phyloP scores from a whole-genome alignment of 164 flowering plant species.

The Saururus chinensis region DNA sequence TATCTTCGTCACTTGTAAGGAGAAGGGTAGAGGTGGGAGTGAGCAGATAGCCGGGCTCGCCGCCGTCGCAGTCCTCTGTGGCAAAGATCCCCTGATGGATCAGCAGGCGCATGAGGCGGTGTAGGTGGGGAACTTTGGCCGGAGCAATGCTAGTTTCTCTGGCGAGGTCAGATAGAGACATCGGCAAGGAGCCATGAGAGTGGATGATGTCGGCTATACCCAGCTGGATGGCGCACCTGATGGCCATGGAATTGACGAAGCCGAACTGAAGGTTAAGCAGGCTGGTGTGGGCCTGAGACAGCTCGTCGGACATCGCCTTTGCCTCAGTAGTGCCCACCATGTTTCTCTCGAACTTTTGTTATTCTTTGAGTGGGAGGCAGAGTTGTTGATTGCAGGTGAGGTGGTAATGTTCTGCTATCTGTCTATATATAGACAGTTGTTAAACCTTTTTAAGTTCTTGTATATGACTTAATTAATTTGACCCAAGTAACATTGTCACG shows the following conservation, averaged over 20 bases:
- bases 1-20: slow-evolving; percentile 3
- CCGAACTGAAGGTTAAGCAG: neutral
- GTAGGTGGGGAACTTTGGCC: slow-evolving; percentile 8
- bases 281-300: no score
- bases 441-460: no score
- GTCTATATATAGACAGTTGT: no score
- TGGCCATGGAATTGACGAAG: slow-evolving; percentile 30
- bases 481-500: no score
- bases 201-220: slow-evolving; percentile 27
- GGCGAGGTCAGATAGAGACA: slow-evolving; percentile 16
- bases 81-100: slow-evolving; percentile 30
- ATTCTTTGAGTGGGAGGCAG: no score
- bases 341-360: no score
- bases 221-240: slow-evolving; percentile 28
- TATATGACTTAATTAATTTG: no score
- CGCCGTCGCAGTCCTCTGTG: slow-evolving; percentile 8
- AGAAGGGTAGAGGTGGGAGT: slow-evolving; percentile 24
- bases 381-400: no score
- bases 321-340: no score
- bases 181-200: slow-evolving; percentile 16
- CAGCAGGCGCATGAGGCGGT: slow-evolving; percentile 33
- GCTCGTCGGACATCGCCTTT: neutral
- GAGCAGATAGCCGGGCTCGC: slow-evolving; percentile 17
- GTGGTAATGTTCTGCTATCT: no score
- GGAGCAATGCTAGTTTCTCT: slow-evolving; percentile 3